A percentile compares a stretch with the other conserved stretches of the same genome.
Conservation (phyloP, 2,329 filamentous ascomycete species). For the Passalora sequoiae region DNA sequence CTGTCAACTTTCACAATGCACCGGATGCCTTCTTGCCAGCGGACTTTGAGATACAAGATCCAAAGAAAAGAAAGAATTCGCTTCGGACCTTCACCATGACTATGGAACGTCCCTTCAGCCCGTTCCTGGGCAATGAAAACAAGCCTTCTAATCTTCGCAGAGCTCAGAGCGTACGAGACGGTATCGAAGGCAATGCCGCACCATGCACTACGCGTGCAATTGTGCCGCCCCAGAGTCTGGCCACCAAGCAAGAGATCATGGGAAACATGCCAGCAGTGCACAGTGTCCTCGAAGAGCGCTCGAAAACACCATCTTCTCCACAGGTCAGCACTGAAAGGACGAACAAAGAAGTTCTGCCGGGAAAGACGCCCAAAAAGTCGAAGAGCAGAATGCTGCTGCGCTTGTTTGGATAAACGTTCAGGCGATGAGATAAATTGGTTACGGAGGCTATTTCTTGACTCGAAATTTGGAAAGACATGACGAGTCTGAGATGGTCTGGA, state of each 20-base stretch:
- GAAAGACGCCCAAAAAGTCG: conserved; percentile 23
- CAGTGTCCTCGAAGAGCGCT: conserved; percentile 22
- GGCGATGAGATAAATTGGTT: not conserved
- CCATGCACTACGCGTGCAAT: not conserved
- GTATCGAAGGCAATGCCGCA: conserved; percentile 5
- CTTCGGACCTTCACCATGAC: conserved; percentile 31
- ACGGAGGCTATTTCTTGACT: not conserved
- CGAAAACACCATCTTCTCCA: conserved; percentile 16
- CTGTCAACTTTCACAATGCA: conserved; percentile 46
- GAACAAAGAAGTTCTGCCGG: conserved; percentile 4
- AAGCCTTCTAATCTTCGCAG: conserved; percentile 23
- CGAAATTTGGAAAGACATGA: not conserved
- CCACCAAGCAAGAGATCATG: conserved; percentile 2
- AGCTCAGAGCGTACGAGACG: conserved; percentile 30
- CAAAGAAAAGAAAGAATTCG: conserved; percentile 26
- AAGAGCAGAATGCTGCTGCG: conserved; percentile 26
- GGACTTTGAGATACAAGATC: conserved; percentile 42
- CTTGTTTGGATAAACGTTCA: conserved; percentile 19
- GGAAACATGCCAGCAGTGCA: conserved; percentile 13
- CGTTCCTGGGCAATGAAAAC: conserved; percentile 24
- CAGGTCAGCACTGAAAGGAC: conserved; percentile 10
- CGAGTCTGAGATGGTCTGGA: not conserved
- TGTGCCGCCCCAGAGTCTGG: conserved; percentile 1
- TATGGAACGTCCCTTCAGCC: conserved; percentile 34
- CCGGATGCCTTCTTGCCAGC: conserved; percentile 45